Evolutionary conservation across 345 rosid genomes (phyloP).

Genomic region (Salix viminalis): DNA sequence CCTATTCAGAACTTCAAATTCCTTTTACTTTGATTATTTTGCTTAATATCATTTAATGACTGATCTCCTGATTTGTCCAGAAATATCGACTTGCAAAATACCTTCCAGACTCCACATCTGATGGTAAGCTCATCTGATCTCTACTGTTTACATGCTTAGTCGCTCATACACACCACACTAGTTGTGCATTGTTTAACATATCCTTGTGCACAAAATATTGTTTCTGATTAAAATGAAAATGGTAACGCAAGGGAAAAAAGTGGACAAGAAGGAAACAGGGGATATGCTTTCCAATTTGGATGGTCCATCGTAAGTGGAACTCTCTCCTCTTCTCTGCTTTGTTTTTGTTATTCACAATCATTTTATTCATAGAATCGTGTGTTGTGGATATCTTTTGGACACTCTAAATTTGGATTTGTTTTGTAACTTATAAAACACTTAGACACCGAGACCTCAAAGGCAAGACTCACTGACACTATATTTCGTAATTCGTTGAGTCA

Average conservation of each 20-base stretch:
- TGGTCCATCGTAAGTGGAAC: constrained; percentile 80
- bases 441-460: neutral
- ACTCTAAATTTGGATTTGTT: neutral
- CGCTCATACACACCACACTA: neutral
- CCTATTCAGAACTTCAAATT: neutral
- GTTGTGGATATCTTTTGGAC: neutral
- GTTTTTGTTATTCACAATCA: neutral
- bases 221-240: constrained; percentile 20
- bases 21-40: constrained; percentile 6
- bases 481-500: neutral
- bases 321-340: constrained; percentile 5
- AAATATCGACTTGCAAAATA: constrained; percentile 93
- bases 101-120: constrained; percentile 89
- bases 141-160: neutral
- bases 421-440: neutral
- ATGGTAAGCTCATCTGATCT: constrained; percentile 50
- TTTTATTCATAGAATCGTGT: neutral
- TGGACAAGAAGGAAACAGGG: constrained; percentile 86
- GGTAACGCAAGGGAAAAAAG: constrained; percentile 66
- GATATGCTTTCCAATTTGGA: constrained; percentile 77
- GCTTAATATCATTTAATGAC: constrained; percentile 2
- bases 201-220: constrained; percentile 3
- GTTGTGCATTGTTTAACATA: neutral
- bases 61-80: constrained; percentile 43
- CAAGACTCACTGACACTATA: neutral